phyloP scores from a whole-genome alignment of 805 yeast genomes.

The Candida silvatica region DNA sequence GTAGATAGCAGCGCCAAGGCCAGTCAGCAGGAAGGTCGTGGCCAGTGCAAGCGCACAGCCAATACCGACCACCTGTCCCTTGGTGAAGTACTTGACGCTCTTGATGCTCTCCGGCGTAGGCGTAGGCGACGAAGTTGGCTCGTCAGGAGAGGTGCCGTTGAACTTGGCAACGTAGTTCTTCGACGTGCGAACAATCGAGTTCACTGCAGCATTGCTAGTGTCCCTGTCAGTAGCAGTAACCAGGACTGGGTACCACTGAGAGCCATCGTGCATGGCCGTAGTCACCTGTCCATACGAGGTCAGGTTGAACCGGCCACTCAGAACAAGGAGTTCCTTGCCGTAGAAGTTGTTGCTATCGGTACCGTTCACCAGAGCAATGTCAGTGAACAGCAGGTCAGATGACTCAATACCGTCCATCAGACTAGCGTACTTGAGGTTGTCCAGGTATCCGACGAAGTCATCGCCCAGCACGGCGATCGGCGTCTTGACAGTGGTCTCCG shows the following conservation, averaged over 20 bases:
- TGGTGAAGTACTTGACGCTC: slow-evolving; percentile 21
- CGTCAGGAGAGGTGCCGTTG: slow-evolving; percentile 4
- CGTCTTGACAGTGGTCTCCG: slow-evolving; percentile 28
- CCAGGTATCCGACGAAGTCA: slow-evolving; percentile 28
- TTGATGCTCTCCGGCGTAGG: slow-evolving; percentile 2
- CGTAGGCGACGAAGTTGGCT: slow-evolving; percentile 5
- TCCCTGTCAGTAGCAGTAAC: slow-evolving; percentile 30
- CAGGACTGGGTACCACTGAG: slow-evolving; percentile 57
- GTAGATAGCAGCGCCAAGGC: slow-evolving; percentile 30
- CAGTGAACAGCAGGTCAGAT: slow-evolving; percentile 31
- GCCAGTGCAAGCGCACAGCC: slow-evolving; percentile 62
- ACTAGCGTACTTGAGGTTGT: slow-evolving; percentile 40
- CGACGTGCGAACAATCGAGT: slow-evolving; percentile 18
- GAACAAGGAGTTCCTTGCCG: slow-evolving; percentile 37
- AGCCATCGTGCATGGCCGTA: slow-evolving; percentile 59
- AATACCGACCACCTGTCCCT: slow-evolving; percentile 63
- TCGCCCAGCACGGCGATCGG: slow-evolving; percentile 32
- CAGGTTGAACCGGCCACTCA: slow-evolving; percentile 49
- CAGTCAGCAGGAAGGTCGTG: slow-evolving; percentile 30
- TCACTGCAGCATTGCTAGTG: slow-evolving; percentile 14
- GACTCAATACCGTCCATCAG: slow-evolving; percentile 28
- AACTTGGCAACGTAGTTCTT: slow-evolving; percentile 3
- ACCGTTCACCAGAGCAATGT: slow-evolving; percentile 22
- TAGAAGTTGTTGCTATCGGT: slow-evolving; percentile 28
- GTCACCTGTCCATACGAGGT: slow-evolving; percentile 45